Evolutionary conservation across 768 basidiomycete genomes (phyloP), one percentile per base, ranked within the genome.

Genomic region (Hypsizygus marmoreus): DNA sequence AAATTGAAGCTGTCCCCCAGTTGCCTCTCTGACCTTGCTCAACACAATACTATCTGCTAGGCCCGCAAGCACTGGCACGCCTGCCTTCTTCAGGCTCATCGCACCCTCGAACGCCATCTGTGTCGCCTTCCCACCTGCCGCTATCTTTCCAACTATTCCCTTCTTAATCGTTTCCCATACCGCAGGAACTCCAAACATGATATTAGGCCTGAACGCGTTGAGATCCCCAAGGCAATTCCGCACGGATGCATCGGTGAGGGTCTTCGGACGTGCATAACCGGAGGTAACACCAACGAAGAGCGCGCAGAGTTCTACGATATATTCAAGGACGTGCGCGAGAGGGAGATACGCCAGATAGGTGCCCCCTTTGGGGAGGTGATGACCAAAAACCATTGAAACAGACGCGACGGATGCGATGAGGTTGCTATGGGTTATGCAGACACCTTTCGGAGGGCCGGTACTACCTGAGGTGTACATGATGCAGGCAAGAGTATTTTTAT

Each of bases 161-260:
- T 99, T 99, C 47, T 94, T 84, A 53, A 97, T 97, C 43, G 82
- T 86, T 68, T 99, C 95, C 93, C 93, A 99, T 0, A 98, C 89
- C 2, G 94, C 91, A 1, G 95, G 95, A 1, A 98, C 95, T 40
- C 93, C 95, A 41, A 91, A 81, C 80, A 98, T 85, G 68, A 97
- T 84, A n/a, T 84, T 77, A 5, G 95, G 95, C 32, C 75, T 70
- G 74, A 97, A 89, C 11, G 83, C 76, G 41, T 75, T 74, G 58
- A 99, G 82, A 61, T 98, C 95, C 38, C 95, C 95, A 47, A 86
- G 78, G 61, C 77, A 79, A 30, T 90, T 86, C 34, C 93, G 83
- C 14, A 95, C 91, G 14, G 86, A 91, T 2, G 85, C 80, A 60
- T 97, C 95, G 3, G 95, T 97, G 52, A 98, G 79, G 6, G 95